These are phyloP conservation scores for Ophiostoma fasciatum DNA, from an alignment of 2,329 filamentous ascomycete genomes.

Conservation along the genomic window DNA sequence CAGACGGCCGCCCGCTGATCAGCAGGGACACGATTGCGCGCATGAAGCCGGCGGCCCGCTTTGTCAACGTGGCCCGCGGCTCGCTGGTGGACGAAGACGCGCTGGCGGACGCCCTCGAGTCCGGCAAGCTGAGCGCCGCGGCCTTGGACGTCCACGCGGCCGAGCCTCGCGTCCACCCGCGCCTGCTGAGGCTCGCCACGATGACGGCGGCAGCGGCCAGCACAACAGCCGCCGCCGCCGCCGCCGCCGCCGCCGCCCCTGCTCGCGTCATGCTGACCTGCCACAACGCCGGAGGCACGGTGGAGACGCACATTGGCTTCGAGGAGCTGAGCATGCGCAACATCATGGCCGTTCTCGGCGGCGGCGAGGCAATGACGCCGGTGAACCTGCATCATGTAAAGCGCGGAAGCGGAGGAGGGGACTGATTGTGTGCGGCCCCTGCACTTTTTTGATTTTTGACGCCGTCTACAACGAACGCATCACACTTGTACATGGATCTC, in stretches of 20 bases:
- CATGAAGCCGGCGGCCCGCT: conserved; percentile 39
- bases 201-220: conserved; percentile 2
- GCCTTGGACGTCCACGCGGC: conserved; percentile 50
- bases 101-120: conserved; percentile 41
- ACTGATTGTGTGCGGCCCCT: too few relatives aligned
- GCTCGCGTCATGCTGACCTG: conserved; percentile 40
- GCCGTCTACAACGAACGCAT: too few relatives aligned
- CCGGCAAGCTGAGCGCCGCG: conserved; percentile 32
- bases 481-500: too few relatives aligned
- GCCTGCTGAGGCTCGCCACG: conserved; percentile 26
- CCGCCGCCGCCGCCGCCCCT: not conserved
- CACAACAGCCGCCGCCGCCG: conserved; percentile 4
- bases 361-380: conserved; percentile 38
- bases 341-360: conserved; percentile 42
- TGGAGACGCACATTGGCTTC: conserved; percentile 51
- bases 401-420: too few relatives aligned
- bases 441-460: too few relatives aligned
- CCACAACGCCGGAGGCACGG: conserved; percentile 52
- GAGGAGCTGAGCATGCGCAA: conserved; percentile 54
- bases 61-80: conserved; percentile 54
- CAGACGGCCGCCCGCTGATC: conserved; percentile 33
- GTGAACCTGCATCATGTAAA: conserved; percentile 45
- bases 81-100: conserved; percentile 51
- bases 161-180: conserved; percentile 39
- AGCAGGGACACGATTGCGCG: conserved; percentile 28